Evolutionary conservation across 2,329 filamentous ascomycete genomes (phyloP).

Genomic region (Paecilomyces sp.): DNA sequence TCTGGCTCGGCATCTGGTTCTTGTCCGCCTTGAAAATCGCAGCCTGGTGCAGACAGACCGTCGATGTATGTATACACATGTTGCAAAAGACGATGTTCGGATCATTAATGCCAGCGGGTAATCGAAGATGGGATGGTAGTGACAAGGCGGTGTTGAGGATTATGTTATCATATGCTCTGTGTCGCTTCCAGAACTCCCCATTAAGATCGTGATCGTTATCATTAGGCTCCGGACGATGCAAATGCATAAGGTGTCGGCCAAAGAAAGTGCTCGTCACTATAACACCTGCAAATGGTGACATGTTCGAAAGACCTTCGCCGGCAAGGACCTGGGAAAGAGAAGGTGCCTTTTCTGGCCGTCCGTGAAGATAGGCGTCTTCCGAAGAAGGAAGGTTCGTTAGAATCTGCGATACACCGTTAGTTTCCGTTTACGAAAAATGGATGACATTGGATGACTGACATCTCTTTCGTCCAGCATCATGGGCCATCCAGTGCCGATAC

Average conservation of each 20-base stretch:
- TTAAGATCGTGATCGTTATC: conserved; percentile 83
- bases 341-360: conserved; percentile 64
- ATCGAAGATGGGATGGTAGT: conserved; percentile 70
- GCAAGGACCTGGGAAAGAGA: conserved; percentile 51
- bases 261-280: conserved; percentile 84
- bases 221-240: conserved; percentile 76
- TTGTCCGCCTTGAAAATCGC: conserved; percentile 97
- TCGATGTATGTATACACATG: conserved; percentile 94
- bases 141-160: conserved; percentile 79
- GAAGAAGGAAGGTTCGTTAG: conserved; percentile 75
- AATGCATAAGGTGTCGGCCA: conserved; percentile 81
- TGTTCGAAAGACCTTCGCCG: conserved; percentile 62
- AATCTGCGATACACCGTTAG: conserved; percentile 44
- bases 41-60: conserved; percentile 95
- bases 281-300: conserved; percentile 74
- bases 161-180: conserved; percentile 82
- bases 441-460: conserved; percentile 32
- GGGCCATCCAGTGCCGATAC: conserved; percentile 95
- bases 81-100: conserved; percentile 89
- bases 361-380: conserved; percentile 78
- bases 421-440: background rate
- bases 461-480: conserved; percentile 90
- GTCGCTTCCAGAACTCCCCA: conserved; percentile 91
- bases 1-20: conserved; percentile 66
- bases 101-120: conserved; percentile 67